These are phyloP conservation scores for Candida succiphila DNA, from an alignment of 805 yeast species.

Conservation along the genomic window DNA sequence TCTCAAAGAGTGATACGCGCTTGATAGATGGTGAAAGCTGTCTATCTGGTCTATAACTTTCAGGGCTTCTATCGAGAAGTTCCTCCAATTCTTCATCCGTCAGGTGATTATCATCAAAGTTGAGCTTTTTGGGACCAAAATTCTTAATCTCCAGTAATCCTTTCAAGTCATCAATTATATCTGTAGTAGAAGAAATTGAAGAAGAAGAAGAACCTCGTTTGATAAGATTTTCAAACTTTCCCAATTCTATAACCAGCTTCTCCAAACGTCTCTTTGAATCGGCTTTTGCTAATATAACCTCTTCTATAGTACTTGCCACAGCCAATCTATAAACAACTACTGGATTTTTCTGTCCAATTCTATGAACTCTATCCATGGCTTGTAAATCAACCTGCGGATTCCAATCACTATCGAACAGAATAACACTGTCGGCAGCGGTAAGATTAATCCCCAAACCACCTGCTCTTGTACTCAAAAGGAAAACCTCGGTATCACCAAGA, in stretches of 20 bases:
- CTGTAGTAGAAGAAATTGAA: conserved; percentile 3
- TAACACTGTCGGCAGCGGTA: conserved; percentile 81
- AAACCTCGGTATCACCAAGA: conserved; percentile 32
- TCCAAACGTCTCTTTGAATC: conserved; percentile 74
- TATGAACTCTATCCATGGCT: conserved; percentile 91
- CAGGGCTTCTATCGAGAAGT: conserved; percentile 35
- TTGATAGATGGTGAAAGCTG: conserved; percentile 1
- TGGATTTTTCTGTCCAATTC: conserved; percentile 85
- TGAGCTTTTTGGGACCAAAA: conserved; percentile 8
- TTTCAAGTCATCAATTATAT: conserved; percentile 24
- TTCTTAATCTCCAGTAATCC: conserved; percentile 29
- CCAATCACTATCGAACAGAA: conserved; percentile 91
- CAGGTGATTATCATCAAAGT: conserved; percentile 18
- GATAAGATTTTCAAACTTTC: conserved; percentile 38
- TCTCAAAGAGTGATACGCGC: conserved; percentile 27
- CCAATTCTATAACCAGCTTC: conserved; percentile 61
- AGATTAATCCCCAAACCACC: conserved; percentile 92
- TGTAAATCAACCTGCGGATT: conserved; percentile 95
- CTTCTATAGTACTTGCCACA: conserved; percentile 73
- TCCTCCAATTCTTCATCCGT: conserved; percentile 35
- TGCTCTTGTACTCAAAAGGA: conserved; percentile 81
- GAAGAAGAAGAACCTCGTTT: conserved; percentile 4
- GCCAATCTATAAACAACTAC: conserved; percentile 75
- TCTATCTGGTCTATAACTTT: conserved; percentile 24
- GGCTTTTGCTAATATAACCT: conserved; percentile 68